Base-by-base conservation (phyloP, 1,284 basidiomycete genomes). In the Papiliotrema nemorosa region DNA sequence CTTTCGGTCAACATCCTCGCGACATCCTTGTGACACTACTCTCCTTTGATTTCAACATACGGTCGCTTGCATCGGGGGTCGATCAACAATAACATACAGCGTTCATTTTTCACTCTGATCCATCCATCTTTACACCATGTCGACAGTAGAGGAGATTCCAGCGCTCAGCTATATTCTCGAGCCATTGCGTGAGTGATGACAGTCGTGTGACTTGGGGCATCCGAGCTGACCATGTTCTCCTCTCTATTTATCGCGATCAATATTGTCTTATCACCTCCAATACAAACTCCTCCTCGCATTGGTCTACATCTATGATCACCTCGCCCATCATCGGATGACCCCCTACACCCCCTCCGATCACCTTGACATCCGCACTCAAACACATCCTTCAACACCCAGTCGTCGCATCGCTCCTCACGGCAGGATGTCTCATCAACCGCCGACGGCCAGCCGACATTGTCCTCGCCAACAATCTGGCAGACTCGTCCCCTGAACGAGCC, bases 111-210 rank as follows among this genome's bases (percentile, higher is more conserved):
- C 29, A 14, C 29, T 31, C 29, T 31, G 9, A 7, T 31, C 9
- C 29, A 31, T 31, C 29, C 14, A 31, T 31, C 29, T 31, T 14
- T 31, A 31, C 51, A 57, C 18, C 43, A 67, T 67, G 66, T 67
- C 66, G 16, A 67, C 57, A 26, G 53, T 45, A 22, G 66, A 67
- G 22, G 66, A 67, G 49, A 66, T 66, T 26, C 63, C 63, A 13
- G 63, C 63, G 14, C 50, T 66, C 12, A 62, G 59, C 13, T 66
- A 57, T 47, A 67, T 67, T 50, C 62, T 67, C 33, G 66, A 67
- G 49, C 66, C 66, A 20, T 50, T 60, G 20, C 51, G 63, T 67
- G 44, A 59, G 65, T 67, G 2, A 2, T 14, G 18, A 21, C n/a
- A n/a, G 7, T 18, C 35, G 10, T 37, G 35, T 42, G 3, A 31